Conservation (phyloP, 306 rosid species). For the Cucurbita argyrosperma region DNA sequence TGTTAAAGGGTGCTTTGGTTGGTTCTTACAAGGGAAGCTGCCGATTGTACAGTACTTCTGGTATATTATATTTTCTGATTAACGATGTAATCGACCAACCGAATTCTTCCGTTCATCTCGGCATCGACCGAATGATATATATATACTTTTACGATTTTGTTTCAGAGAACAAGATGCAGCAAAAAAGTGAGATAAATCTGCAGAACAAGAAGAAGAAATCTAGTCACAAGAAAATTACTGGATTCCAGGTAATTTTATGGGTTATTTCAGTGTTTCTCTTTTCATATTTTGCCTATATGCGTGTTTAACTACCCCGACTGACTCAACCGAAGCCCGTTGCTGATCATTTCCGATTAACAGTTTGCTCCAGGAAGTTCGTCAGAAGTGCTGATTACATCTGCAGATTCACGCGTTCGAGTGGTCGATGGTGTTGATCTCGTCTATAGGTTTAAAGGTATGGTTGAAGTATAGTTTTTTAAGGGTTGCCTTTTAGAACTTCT, state of each 20-base stretch:
- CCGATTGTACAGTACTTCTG: slow-evolving; percentile 64
- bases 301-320: neutral
- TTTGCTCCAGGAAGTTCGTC: slow-evolving; percentile 96
- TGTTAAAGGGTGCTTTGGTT: slow-evolving; percentile 79
- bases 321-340: neutral
- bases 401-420: slow-evolving; percentile 91
- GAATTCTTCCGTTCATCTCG: neutral
- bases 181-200: slow-evolving; percentile 63
- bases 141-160: neutral
- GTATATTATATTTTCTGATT: slow-evolving; percentile 27
- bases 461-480: neutral
- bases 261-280: neutral
- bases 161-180: slow-evolving; percentile 84
- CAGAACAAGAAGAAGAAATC: slow-evolving; percentile 95
- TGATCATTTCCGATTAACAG: slow-evolving; percentile 43
- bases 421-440: slow-evolving; percentile 75
- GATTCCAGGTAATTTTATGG: slow-evolving; percentile 72
- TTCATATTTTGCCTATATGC: neutral
- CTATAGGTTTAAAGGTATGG: slow-evolving; percentile 84
- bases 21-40: slow-evolving; percentile 98
- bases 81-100: slow-evolving; percentile 1
- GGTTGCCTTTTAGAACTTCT: neutral
- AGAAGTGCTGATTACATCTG: slow-evolving; percentile 82
- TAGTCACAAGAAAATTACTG: slow-evolving; percentile 86
- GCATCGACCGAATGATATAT: slow-evolving; percentile 1